phyloP scores from a whole-genome alignment of 2,329 filamentous ascomycete genomes.

The Whalleya microplaca region DNA sequence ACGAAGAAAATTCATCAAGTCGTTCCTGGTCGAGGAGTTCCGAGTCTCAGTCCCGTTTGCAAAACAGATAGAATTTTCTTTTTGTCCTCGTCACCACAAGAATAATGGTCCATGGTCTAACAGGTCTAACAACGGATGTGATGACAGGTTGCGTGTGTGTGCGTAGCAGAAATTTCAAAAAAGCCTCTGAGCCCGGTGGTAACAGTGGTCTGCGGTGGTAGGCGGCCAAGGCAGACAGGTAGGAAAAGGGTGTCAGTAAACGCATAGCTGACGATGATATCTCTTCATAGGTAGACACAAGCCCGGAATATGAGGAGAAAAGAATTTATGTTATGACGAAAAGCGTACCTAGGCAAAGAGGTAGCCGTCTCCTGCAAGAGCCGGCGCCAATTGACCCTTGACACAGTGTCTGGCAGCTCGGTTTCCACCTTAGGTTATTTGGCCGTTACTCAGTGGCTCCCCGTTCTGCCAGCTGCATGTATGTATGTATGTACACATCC shows the following conservation, averaged over 20 bases:
- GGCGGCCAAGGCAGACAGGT: conserved; percentile 6
- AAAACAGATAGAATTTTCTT: not conserved
- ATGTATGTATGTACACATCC: not conserved
- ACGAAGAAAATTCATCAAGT: not conserved
- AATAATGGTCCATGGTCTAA: no score
- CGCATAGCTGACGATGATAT: conserved; percentile 20
- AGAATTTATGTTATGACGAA: conserved; percentile 22
- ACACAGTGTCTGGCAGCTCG: conserved; percentile 15
- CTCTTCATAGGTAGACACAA: conserved; percentile 20
- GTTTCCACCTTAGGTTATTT: not conserved
- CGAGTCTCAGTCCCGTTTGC: not conserved
- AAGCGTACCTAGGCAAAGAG: conserved; percentile 6
- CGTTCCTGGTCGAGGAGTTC: not conserved
- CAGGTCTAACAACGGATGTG: not conserved
- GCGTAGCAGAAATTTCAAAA: conserved; percentile 6
- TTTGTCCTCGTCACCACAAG: not conserved
- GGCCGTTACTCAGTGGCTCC: not conserved
- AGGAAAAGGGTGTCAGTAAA: conserved; percentile 12
- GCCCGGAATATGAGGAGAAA: conserved; percentile 22
- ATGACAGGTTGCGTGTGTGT: not conserved
- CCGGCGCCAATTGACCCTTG: conserved; percentile 16
- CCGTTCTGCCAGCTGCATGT: not conserved
- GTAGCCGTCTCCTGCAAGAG: conserved; percentile 13
- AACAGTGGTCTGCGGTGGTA: conserved; percentile 2
- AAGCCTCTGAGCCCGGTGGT: not conserved